Conservation (phyloP, 208 protist species). For the Naegleria gruberi region DNA sequence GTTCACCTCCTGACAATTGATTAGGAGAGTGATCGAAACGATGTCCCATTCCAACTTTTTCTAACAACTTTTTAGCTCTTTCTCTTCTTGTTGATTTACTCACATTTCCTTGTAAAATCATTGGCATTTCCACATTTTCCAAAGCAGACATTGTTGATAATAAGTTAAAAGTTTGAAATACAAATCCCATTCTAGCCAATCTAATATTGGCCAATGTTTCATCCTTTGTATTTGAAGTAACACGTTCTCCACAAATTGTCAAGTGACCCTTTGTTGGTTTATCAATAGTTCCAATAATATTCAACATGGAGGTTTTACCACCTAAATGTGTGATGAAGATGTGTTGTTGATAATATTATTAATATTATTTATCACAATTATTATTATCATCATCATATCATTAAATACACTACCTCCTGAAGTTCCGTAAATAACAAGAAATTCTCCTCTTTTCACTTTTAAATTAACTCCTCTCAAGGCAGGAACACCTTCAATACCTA, state of each 20-base stretch:
- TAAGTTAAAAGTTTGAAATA: slow-evolving; percentile 94
- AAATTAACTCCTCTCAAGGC: slow-evolving; percentile 79
- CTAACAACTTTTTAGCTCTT: slow-evolving; percentile 58
- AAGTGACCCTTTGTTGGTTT: slow-evolving; percentile 88
- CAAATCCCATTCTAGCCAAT: slow-evolving; percentile 67
- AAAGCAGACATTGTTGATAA: slow-evolving; percentile 80
- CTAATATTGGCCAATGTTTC: slow-evolving; percentile 56
- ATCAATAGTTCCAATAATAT: slow-evolving; percentile 92
- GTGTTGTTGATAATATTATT: neutral
- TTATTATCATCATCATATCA: neutral
- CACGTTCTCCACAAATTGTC: slow-evolving; percentile 65
- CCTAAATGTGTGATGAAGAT: too few relatives aligned
- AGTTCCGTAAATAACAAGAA: slow-evolving; percentile 86
- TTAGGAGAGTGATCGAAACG: slow-evolving; percentile 75
- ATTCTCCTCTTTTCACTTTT: slow-evolving; percentile 73
- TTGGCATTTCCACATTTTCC: slow-evolving; percentile 88
- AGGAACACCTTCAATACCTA: slow-evolving; percentile 87
- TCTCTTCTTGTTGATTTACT: slow-evolving; percentile 53
- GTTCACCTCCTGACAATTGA: slow-evolving; percentile 88
- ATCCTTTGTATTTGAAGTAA: slow-evolving; percentile 62
- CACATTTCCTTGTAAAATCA: slow-evolving; percentile 74
- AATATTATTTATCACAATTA: neutral
- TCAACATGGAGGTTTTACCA: slow-evolving; percentile 90
- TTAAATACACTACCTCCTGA: slow-evolving; percentile 58
- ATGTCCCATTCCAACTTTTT: slow-evolving; percentile 71